Conservation (phyloP, 2,329 filamentous ascomycete genomes). For the Massarina eburnea region DNA sequence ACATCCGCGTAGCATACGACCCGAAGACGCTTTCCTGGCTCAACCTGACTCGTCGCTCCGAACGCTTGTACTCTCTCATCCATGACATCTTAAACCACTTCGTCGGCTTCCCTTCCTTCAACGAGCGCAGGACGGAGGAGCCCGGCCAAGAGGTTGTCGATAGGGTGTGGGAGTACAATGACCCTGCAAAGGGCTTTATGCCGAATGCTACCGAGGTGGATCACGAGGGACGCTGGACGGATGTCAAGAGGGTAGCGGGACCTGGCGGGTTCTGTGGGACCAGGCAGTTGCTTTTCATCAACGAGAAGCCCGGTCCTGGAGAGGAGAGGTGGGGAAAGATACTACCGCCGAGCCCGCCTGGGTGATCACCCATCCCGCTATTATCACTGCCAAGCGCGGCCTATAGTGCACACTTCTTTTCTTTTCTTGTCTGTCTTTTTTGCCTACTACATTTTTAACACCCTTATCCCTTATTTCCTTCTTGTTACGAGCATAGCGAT, state of each 20-base stretch:
- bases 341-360: slow-evolving; percentile 19
- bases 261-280: slow-evolving; percentile 60
- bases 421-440: background rate
- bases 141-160: slow-evolving; percentile 59
- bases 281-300: slow-evolving; percentile 55
- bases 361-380: background rate
- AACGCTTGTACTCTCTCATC: slow-evolving; percentile 62
- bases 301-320: slow-evolving; percentile 35
- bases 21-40: slow-evolving; percentile 60
- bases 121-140: slow-evolving; percentile 62
- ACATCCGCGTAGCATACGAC: slow-evolving; percentile 70
- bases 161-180: slow-evolving; percentile 53
- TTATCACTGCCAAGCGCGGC: background rate
- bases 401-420: no score
- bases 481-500: background rate
- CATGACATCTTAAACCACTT: slow-evolving; percentile 62
- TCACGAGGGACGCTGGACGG: slow-evolving; percentile 27
- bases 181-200: slow-evolving; percentile 26
- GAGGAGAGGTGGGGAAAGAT: slow-evolving; percentile 38
- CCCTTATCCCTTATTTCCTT: background rate
- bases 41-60: slow-evolving; percentile 62
- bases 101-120: slow-evolving; percentile 59
- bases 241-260: slow-evolving; percentile 49
- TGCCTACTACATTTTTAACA: background rate
- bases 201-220: slow-evolving; percentile 27